Base-by-base conservation (phyloP, 768 basidiomycete genomes). In the Termitomyces sp. region DNA sequence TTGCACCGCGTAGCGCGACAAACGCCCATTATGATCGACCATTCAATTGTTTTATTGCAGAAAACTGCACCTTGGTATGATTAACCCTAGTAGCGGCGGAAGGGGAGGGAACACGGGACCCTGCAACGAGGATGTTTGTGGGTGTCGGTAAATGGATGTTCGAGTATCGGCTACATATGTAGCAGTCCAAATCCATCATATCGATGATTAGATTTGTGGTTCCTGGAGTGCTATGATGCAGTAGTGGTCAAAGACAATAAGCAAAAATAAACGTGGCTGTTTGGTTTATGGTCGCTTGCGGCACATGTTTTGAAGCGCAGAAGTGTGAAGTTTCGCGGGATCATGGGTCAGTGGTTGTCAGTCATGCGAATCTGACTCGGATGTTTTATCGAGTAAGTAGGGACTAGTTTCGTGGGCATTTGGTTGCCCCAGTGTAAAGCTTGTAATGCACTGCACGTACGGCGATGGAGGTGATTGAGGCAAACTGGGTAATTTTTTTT, bases 151-250 rank as follows among this genome's bases (percentile, higher is more conserved):
- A 31, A 20, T 12, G 40, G 42, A 55, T 43, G 17, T n/a, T 43
- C 40, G 54, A 55, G 54, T 29, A 6, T 42, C 54, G 40, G 54
- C 31, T 42, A 8, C 17, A 47, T 31, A 11, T 15, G 38, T 11
- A 49, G 17, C 12, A 17, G 10, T 31, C 34, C 50, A 17, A n/a
- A 45, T 1, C 40, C 38, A 49, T 56, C 34, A 54, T 40, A 60
- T 56, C 54, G 49, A 11, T 49, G 54, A 60, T 56, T 34, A 15
- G 14, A 56, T 56, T 17, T 29, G 38, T 45, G 32, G 60, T 56
- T 36, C 60, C 60, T 60, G 60, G n/a, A 37, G 56, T 37, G 20
- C 53, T 32, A 46, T 60, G 54, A 60, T 25, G 25, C 40, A 17
- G 14, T 12, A n/a, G 15, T 14, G 36, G 17, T 32, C 29, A 37